A percentile compares a stretch with the other conserved stretches of the same genome.
Evolutionary conservation across 108 stramenopile genomes (phyloP).

Genomic region (Fragilaria crotonensis): DNA sequence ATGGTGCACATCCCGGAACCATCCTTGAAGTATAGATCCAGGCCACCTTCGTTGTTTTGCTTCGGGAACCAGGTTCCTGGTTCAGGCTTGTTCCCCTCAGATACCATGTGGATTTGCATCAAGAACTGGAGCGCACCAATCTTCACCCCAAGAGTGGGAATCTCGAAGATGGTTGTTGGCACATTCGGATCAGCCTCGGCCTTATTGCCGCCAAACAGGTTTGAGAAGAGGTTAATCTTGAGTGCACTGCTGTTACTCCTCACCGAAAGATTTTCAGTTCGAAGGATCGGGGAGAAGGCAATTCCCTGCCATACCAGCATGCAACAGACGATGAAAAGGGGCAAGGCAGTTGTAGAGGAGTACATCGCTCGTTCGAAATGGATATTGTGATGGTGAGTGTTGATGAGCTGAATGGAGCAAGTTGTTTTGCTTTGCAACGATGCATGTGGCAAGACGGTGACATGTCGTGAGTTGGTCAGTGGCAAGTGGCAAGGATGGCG

Average conservation of each 20-base stretch:
- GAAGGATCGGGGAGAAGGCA: too few species aligned
- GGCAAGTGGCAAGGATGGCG: too few species aligned
- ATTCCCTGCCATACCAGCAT: too few species aligned
- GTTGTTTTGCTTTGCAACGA: too few species aligned
- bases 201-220: conserved; percentile 10
- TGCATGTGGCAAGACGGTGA: too few species aligned
- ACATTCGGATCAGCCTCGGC: not conserved
- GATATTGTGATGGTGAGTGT: too few species aligned
- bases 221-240: conserved; percentile 6
- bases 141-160: conserved; percentile 32
- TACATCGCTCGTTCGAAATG: too few species aligned
- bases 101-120: conserved; percentile 44
- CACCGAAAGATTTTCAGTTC: too few species aligned
- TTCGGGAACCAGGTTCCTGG: conserved; percentile 47
- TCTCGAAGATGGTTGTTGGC: conserved; percentile 18
- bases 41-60: conserved; percentile 30
- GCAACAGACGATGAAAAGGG: too few species aligned
- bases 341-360: too few species aligned
- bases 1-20: conserved; percentile 55
- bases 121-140: conserved; percentile 32
- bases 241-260: not conserved
- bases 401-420: too few species aligned
- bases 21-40: conserved; percentile 59
- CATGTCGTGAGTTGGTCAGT: too few species aligned
- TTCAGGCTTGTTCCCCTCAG: conserved; percentile 44